A percentile compares a stretch with the other conserved stretches of the same genome.
phyloP scores from a whole-genome alignment of 1,139 yeast species.

The Kurtzmaniella quercitrusa region DNA sequence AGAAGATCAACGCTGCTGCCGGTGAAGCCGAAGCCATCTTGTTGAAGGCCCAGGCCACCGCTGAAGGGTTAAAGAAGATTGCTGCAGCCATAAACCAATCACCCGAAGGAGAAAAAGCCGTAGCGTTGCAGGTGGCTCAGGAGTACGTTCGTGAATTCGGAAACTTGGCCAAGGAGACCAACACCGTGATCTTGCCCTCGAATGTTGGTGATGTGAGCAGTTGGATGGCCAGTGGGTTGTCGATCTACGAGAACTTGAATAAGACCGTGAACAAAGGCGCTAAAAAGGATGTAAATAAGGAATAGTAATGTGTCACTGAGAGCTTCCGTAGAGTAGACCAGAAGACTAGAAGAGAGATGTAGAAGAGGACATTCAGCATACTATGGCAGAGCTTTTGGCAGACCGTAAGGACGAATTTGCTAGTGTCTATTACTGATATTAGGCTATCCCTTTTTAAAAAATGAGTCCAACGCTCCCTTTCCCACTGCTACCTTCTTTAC shows the following conservation, averaged over 20 bases:
- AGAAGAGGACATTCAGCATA: no score
- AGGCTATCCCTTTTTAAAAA: constrained; percentile 36
- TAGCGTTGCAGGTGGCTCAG: constrained; percentile 75
- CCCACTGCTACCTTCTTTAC: constrained; percentile 44
- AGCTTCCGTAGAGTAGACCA: background rate
- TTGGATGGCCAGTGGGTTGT: constrained; percentile 73
- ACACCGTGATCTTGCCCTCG: constrained; percentile 74
- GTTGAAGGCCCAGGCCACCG: constrained; percentile 71
- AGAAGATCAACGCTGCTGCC: constrained; percentile 58
- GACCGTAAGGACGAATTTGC: no score
- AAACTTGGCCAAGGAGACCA: constrained; percentile 76
- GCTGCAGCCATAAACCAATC: constrained; percentile 66
- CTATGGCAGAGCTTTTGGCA: no score
- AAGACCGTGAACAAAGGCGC: constrained; percentile 7
- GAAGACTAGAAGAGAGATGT: no score
- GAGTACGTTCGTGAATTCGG: constrained; percentile 81
- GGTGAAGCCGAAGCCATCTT: constrained; percentile 71
- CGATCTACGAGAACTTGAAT: constrained; percentile 59
- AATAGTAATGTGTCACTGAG: background rate
- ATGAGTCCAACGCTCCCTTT: constrained; percentile 61
- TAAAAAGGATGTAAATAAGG: constrained; percentile 5
- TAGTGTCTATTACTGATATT: background rate
- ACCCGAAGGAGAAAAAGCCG: constrained; percentile 73
- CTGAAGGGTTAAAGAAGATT: constrained; percentile 60
- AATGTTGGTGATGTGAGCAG: constrained; percentile 71